Percentiles rank a stretch among this genome's conserved stretches.
Evolutionary conservation across 768 basidiomycete genomes (phyloP).

Genomic region (Asterophora lycoperdoides): DNA sequence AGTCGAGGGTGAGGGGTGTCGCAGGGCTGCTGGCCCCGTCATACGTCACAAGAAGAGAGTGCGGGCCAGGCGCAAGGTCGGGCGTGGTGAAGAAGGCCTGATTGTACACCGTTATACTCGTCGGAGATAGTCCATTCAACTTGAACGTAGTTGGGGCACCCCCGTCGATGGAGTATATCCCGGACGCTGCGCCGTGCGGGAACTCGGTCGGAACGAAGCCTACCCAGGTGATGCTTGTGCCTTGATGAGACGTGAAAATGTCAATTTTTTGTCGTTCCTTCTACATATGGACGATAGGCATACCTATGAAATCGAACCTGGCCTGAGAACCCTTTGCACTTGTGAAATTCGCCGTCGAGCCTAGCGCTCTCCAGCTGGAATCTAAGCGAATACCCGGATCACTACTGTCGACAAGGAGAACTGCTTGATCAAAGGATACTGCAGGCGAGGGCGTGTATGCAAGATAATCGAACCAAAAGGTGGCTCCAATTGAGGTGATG

Average conservation of each 20-base stretch:
- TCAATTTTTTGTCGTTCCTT: too few relatives aligned
- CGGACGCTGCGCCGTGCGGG: conserved; percentile 11
- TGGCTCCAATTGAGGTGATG: not conserved
- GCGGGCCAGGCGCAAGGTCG: conserved; percentile 12
- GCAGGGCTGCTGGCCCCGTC: conserved; percentile 7
- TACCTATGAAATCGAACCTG: conserved; percentile 8
- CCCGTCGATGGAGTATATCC: conserved; percentile 24
- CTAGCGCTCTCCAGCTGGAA: not conserved
- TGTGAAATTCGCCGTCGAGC: not conserved
- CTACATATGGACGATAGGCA: not conserved
- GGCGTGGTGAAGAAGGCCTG: conserved; percentile 18
- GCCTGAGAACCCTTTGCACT: not conserved
- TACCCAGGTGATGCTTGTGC: conserved; percentile 22
- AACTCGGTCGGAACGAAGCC: conserved; percentile 19
- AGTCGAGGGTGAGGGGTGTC: conserved; percentile 19
- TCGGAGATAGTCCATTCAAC: conserved; percentile 13
- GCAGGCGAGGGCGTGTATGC: not conserved
- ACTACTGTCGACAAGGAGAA: not conserved
- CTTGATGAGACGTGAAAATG: conserved; percentile 7
- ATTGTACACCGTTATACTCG: conserved; percentile 17
- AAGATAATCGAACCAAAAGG: conserved; percentile 10
- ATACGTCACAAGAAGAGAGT: conserved; percentile 20
- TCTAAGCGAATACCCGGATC: not conserved
- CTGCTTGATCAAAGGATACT: not conserved
- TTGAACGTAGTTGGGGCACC: conserved; percentile 17